Percentiles rank a stretch among this genome's conserved stretches.
Conservation (phyloP, 768 basidiomycete genomes). For the Lactifluus subvellereus region DNA sequence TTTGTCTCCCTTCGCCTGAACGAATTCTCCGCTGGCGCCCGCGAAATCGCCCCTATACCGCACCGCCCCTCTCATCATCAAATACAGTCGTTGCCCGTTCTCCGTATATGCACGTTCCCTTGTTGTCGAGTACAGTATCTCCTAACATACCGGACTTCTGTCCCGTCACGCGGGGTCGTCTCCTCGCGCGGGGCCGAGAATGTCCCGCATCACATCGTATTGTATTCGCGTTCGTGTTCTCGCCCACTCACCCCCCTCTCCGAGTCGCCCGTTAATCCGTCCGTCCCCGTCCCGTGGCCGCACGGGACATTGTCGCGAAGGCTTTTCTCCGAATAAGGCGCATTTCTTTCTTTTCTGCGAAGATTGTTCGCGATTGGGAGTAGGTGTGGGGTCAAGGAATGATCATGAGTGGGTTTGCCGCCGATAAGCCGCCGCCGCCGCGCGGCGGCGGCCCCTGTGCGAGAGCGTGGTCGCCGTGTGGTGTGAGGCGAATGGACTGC, state of each 20-base stretch:
- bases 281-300: background rate
- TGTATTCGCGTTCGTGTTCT: background rate
- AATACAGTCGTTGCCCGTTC: background rate
- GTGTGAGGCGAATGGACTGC: background rate
- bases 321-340: background rate
- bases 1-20: background rate
- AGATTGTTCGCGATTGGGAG: background rate
- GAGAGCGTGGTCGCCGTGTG: background rate
- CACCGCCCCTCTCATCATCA: background rate
- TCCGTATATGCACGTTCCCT: background rate
- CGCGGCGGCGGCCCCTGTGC: background rate
- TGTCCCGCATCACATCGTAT: constrained; percentile 1
- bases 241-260: background rate
- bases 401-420: background rate
- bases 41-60: constrained; percentile 8
- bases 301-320: constrained; percentile 9
- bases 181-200: background rate
- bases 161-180: background rate
- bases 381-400: background rate
- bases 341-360: background rate
- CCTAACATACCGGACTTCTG: background rate
- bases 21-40: background rate
- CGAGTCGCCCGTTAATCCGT: background rate
- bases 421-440: constrained; percentile 5
- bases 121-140: background rate